Evolutionary conservation across 176 grass and related monocot species (phyloP).

Genomic region (Aegilops bicornis): DNA sequence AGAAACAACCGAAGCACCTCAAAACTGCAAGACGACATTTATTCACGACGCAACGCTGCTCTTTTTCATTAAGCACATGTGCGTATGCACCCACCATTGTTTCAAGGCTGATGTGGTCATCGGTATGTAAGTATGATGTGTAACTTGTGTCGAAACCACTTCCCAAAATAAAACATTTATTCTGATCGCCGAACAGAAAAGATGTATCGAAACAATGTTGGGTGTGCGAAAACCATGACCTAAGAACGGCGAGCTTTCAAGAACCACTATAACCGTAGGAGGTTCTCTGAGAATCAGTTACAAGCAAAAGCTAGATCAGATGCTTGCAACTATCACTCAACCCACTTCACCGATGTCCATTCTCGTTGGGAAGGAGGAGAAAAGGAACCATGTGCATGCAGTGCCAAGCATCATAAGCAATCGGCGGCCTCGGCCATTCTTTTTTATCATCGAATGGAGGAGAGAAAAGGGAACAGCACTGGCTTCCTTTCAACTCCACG

Average conservation of each 20-base stretch:
- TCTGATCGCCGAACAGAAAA: neutral
- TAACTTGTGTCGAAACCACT: too few species aligned
- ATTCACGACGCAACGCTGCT: too few species aligned
- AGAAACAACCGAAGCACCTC: too few species aligned
- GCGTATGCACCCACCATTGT: too few species aligned
- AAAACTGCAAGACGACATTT: too few species aligned
- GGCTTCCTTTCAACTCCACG: constrained; percentile 17
- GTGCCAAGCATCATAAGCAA: neutral
- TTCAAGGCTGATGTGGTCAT: neutral
- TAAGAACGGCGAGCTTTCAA: neutral
- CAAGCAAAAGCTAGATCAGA: neutral
- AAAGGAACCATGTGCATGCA: neutral
- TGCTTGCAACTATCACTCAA: neutral
- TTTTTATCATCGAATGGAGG: neutral
- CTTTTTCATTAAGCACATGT: too few species aligned
- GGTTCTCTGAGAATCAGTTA: neutral
- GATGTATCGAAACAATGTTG: neutral
- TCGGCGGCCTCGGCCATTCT: neutral
- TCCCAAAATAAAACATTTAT: neutral
- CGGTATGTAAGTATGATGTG: too few species aligned
- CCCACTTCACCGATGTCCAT: neutral
- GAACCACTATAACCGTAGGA: neutral
- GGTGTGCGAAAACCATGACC: neutral
- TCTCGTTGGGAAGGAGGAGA: neutral
- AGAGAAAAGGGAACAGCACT: neutral